phyloP scores from a whole-genome alignment of 2,329 filamentous ascomycete genomes.

The Talaromyces sp. region DNA sequence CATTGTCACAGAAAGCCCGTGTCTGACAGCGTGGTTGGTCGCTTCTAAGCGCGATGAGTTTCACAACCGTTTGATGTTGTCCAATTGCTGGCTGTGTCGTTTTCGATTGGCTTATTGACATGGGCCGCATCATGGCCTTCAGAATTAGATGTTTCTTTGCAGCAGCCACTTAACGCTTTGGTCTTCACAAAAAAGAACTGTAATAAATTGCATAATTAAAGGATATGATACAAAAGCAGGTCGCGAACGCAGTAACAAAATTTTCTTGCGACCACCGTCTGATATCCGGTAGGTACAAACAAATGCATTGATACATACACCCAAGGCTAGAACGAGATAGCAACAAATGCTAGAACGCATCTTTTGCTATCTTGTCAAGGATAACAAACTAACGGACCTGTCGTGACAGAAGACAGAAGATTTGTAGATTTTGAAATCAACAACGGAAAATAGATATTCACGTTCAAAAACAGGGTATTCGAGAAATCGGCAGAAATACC shows the following conservation, averaged over 20 bases:
- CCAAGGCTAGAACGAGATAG: background rate
- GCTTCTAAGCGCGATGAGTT: constrained; percentile 7
- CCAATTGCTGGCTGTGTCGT: background rate
- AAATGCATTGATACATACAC: constrained; percentile 1
- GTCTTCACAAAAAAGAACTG: background rate
- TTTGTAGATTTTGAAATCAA: constrained; percentile 4
- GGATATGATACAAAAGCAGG: constrained; percentile 5
- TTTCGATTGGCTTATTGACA: background rate
- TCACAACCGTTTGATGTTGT: constrained; percentile 5
- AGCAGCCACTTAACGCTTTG: background rate
- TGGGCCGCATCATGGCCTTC: background rate
- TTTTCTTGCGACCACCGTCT: background rate
- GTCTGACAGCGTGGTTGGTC: background rate
- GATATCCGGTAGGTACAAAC: constrained; percentile 4
- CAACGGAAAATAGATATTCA: background rate
- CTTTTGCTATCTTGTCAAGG: background rate
- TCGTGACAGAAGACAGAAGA: background rate
- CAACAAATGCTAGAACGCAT: background rate
- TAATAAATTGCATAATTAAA: constrained; percentile 8
- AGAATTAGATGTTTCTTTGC: background rate
- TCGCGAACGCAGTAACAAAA: background rate
- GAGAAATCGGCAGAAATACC: background rate
- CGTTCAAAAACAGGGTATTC: constrained; percentile 11
- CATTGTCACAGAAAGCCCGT: background rate
- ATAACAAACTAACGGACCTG: background rate